A percentile compares a stretch with the other conserved stretches of the same genome.
Evolutionary conservation across 169 alveolate species (phyloP).

Genomic region (Theileria sp.): DNA sequence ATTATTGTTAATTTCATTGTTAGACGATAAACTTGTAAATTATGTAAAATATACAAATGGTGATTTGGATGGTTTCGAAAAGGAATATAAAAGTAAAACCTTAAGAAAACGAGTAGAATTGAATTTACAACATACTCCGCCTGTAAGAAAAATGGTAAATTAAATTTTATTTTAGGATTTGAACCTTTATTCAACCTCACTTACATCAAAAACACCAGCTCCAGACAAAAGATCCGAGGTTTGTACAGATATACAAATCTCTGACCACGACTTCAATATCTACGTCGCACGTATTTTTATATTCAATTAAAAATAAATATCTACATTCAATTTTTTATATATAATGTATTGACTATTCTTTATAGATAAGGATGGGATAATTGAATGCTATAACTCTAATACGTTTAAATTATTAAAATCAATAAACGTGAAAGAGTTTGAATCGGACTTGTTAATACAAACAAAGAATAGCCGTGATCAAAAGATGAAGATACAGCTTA

Average conservation of each 20-base stretch:
- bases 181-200: background rate
- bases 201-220: background rate
- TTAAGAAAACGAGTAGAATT: background rate
- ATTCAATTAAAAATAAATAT: background rate
- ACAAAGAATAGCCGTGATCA: slow-evolving; percentile 12
- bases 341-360: background rate
- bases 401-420: slow-evolving; percentile 7
- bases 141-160: background rate
- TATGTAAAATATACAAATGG: slow-evolving; percentile 1
- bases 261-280: slow-evolving; percentile 20
- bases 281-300: slow-evolving; percentile 39
- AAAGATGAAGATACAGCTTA: slow-evolving; percentile 12
- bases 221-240: background rate
- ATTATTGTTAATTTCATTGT: background rate
- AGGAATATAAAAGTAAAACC: background rate
- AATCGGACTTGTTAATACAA: background rate
- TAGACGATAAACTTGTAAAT: background rate
- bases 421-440: slow-evolving; percentile 15
- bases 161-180: background rate
- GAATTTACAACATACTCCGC: background rate
- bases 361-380: slow-evolving; percentile 22
- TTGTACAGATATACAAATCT: slow-evolving; percentile 30
- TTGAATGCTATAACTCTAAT: slow-evolving; percentile 45
- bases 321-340: slow-evolving; percentile 15
- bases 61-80: background rate